Conservation (phyloP, 495 filamentous ascomycete genomes). For the Emericellopsis terricola region DNA sequence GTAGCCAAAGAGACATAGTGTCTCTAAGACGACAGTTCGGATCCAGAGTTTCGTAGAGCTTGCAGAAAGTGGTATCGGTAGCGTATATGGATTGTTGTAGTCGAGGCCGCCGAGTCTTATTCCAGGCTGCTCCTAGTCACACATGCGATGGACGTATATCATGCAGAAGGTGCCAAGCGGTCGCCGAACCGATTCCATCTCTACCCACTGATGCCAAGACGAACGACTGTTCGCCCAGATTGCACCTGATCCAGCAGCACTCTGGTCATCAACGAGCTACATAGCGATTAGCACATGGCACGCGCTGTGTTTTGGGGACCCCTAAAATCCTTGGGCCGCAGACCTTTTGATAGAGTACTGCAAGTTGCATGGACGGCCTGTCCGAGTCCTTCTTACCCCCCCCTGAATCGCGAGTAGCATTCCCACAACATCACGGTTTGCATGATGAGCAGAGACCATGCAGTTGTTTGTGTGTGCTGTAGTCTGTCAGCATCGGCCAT, state of each 20-base stretch:
- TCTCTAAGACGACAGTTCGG: too few species aligned
- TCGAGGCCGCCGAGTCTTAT: conserved; percentile 12
- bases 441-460: conserved; percentile 31
- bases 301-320: too few species aligned
- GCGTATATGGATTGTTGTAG: conserved; percentile 8
- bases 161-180: conserved; percentile 30
- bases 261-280: conserved; percentile 12
- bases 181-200: conserved; percentile 27
- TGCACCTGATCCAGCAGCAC: neutral
- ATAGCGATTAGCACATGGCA: too few species aligned
- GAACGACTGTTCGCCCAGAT: neutral
- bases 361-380: conserved; percentile 26
- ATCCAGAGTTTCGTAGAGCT: conserved; percentile 19
- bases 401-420: conserved; percentile 33
- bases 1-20: too few species aligned
- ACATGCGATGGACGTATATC: conserved; percentile 29
- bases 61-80: conserved; percentile 18
- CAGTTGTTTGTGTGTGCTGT: conserved; percentile 16
- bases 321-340: too few species aligned
- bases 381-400: conserved; percentile 22
- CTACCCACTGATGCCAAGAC: conserved; percentile 28
- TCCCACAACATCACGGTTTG: conserved; percentile 37
- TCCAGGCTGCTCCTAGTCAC: conserved; percentile 28
- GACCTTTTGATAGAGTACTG: conserved; percentile 33
- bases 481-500: too few species aligned